These are phyloP conservation scores for Aphanomyces euteiches DNA, from an alignment of 352 stramenopile species.

Conservation along the genomic window DNA sequence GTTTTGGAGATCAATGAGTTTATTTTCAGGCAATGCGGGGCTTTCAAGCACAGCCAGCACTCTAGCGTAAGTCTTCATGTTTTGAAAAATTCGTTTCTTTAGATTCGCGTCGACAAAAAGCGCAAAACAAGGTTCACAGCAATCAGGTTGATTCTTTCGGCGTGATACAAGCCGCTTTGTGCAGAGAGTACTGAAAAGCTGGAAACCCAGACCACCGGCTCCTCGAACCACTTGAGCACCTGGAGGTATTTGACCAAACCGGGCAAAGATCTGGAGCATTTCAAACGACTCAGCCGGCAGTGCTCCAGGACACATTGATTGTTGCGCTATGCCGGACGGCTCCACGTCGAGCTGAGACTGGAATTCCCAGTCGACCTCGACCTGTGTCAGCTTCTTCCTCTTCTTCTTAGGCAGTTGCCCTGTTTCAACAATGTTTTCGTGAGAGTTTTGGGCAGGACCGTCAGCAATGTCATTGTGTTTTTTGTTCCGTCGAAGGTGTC, in stretches of 20 bases:
- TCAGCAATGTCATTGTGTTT: neutral
- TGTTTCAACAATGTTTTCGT: neutral
- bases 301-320: neutral
- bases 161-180: conserved; percentile 1
- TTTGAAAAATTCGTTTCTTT: conserved; percentile 20
- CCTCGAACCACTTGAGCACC: conserved; percentile 10
- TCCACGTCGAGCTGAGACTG: conserved; percentile 1
- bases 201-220: neutral
- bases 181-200: conserved; percentile 9
- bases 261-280: conserved; percentile 21
- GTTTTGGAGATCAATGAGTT: conserved; percentile 6
- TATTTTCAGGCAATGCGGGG: neutral
- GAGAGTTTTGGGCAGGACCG: neutral
- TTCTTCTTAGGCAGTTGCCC: neutral
- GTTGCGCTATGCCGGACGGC: neutral
- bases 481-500: conserved; percentile 14
- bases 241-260: conserved; percentile 4
- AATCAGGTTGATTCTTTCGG: conserved; percentile 17
- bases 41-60: conserved; percentile 1
- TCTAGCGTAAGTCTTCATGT: conserved; percentile 12
- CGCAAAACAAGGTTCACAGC: neutral
- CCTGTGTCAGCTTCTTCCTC: conserved; percentile 8
- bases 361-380: conserved; percentile 13
- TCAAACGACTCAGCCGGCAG: neutral
- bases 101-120: conserved; percentile 18